phyloP scores from a whole-genome alignment of 2,329 filamentous ascomycete genomes.

The Aspergillus fijiensis region DNA sequence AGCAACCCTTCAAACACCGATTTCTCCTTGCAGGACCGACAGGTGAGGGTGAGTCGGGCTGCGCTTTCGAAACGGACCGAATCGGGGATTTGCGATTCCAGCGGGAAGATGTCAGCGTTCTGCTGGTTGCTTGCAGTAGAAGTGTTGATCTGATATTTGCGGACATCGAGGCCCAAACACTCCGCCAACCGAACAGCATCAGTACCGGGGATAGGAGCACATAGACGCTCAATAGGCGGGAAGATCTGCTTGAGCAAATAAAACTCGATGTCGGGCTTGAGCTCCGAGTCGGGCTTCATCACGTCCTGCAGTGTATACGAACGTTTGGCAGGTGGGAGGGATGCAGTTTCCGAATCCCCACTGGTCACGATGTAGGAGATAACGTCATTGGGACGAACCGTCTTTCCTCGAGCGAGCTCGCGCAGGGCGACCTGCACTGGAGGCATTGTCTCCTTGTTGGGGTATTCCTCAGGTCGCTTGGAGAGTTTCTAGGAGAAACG shows the following conservation, averaged over 20 bases:
- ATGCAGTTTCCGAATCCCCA: slow-evolving; percentile 61
- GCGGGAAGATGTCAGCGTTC: slow-evolving; percentile 75
- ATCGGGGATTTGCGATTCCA: slow-evolving; percentile 93
- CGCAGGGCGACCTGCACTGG: slow-evolving; percentile 93
- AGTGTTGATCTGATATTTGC: slow-evolving; percentile 75
- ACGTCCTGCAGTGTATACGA: slow-evolving; percentile 86
- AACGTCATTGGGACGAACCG: slow-evolving; percentile 88
- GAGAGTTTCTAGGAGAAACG: slow-evolving; percentile 67
- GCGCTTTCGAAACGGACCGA: slow-evolving; percentile 84
- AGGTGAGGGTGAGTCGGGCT: slow-evolving; percentile 72
- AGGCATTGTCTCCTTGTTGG: slow-evolving; percentile 91
- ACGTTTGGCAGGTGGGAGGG: slow-evolving; percentile 73
- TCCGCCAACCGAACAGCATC: slow-evolving; percentile 87
- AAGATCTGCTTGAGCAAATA: slow-evolving; percentile 98
- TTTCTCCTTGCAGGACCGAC: slow-evolving; percentile 72
- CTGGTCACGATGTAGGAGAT: slow-evolving; percentile 90
- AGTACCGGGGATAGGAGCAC: slow-evolving; percentile 90
- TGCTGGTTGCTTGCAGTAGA: slow-evolving; percentile 53
- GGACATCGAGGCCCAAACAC: slow-evolving; percentile 86
- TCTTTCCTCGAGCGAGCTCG: slow-evolving; percentile 82
- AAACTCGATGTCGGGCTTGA: slow-evolving; percentile 92
- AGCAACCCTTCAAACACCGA: slow-evolving; percentile 76
- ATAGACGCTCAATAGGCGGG: slow-evolving; percentile 94
- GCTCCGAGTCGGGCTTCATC: slow-evolving; percentile 68
- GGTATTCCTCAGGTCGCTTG: slow-evolving; percentile 89